phyloP scores from a whole-genome alignment of 148 eudicot genomes.

The Arbutus unedo region DNA sequence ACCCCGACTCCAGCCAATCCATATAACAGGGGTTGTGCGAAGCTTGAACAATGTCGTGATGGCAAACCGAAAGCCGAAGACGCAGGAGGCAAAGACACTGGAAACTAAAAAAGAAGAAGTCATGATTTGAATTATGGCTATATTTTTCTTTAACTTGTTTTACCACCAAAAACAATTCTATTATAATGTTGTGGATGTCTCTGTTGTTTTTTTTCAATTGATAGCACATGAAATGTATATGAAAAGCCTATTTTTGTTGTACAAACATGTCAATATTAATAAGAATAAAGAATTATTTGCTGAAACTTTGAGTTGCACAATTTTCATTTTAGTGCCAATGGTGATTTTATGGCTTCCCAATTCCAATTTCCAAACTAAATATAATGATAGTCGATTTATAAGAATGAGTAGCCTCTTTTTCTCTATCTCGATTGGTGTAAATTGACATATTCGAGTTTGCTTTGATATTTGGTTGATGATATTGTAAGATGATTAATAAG shows the following conservation, averaged over 20 bases:
- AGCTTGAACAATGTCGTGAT: background rate
- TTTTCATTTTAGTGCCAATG: background rate
- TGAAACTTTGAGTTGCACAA: background rate
- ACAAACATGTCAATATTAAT: background rate
- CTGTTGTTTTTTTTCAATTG: background rate
- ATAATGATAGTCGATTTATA: background rate
- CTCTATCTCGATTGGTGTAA: too few relatives aligned
- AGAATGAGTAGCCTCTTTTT: too few relatives aligned
- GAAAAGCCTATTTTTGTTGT: background rate
- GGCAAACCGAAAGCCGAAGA: background rate
- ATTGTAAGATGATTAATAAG: too few relatives aligned
- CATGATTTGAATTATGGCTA: background rate
- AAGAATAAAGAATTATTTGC: background rate
- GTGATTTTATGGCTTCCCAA: background rate
- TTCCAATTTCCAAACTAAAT: background rate
- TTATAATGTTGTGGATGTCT: too few relatives aligned
- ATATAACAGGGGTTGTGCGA: background rate
- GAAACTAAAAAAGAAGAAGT: background rate
- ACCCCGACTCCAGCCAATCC: too few relatives aligned
- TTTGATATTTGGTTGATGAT: too few relatives aligned
- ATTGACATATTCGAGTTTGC: too few relatives aligned
- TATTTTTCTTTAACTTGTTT: too few relatives aligned
- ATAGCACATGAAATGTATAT: background rate
- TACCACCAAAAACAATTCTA: too few relatives aligned
- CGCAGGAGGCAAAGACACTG: background rate